phyloP scores from a whole-genome alignment of 2,329 filamentous ascomycete genomes.

The Raffaelea ambrosiae region DNA sequence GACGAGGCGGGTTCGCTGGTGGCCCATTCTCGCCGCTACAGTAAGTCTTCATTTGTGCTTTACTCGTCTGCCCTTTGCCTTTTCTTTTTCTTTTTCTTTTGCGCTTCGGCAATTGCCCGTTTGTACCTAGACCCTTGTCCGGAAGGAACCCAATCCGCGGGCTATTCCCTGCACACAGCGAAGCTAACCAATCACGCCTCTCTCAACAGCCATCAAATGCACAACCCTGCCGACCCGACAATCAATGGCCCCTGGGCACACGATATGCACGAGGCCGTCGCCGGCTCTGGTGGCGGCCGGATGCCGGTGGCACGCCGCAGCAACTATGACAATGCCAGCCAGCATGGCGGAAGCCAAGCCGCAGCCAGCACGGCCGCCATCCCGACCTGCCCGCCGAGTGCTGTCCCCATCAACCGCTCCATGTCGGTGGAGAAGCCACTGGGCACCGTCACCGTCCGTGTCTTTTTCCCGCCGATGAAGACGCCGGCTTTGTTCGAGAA shows the following conservation, averaged over 20 bases:
- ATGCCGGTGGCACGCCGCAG: slow-evolving; percentile 22
- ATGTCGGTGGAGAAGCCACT: slow-evolving; percentile 79
- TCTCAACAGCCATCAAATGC: slow-evolving; percentile 22
- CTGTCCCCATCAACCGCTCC: slow-evolving; percentile 60
- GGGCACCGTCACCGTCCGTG: slow-evolving; percentile 76
- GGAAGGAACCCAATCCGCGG: no score
- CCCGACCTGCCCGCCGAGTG: slow-evolving; percentile 48
- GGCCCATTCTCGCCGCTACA: slow-evolving; percentile 52
- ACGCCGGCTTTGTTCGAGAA: slow-evolving; percentile 62
- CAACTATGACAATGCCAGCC: slow-evolving; percentile 2
- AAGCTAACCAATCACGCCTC: slow-evolving; percentile 2
- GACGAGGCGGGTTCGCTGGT: slow-evolving; percentile 43
- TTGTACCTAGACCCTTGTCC: no score
- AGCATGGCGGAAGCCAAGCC: slow-evolving; percentile 26
- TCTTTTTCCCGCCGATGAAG: slow-evolving; percentile 70
- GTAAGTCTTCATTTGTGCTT: slow-evolving; percentile 37
- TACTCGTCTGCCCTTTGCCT: neutral
- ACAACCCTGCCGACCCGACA: slow-evolving; percentile 42
- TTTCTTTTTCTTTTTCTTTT: neutral
- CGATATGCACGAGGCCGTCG: slow-evolving; percentile 78
- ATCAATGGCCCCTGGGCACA: slow-evolving; percentile 80
- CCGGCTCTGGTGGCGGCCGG: slow-evolving; percentile 28
- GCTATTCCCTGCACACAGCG: no score
- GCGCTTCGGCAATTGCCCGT: neutral
- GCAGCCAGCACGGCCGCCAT: slow-evolving; percentile 32